phyloP scores from a whole-genome alignment of 2,329 filamentous ascomycete species.

The Neodidymelliopsis sp. region DNA sequence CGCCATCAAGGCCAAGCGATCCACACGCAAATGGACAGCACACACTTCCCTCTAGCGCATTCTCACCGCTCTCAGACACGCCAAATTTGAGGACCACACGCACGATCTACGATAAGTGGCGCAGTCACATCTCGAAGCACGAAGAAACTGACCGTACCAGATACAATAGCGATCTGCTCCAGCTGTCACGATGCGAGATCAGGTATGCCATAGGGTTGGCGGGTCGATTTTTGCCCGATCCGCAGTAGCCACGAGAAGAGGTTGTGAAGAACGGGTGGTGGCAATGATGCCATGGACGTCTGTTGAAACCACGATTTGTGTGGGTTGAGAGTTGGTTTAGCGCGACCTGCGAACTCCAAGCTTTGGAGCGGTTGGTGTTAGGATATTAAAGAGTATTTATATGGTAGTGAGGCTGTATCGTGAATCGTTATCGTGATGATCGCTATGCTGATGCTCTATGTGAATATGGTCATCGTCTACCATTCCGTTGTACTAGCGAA shows the following conservation, averaged over 20 bases:
- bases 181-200: conserved; percentile 22
- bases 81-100: neutral
- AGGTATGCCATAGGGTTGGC: conserved; percentile 11
- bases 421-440: conserved; percentile 12
- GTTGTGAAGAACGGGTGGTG: neutral
- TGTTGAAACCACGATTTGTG: no score
- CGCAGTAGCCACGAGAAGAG: neutral
- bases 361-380: no score
- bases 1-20: no score
- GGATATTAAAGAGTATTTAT: neutral
- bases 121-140: neutral
- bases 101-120: conserved; percentile 11
- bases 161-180: conserved; percentile 21
- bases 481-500: neutral
- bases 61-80: no score
- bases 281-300: neutral
- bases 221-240: conserved; percentile 16
- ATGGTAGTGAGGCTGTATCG: neutral
- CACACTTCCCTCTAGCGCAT: neutral
- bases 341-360: no score
- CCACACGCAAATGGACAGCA: neutral
- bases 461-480: neutral
- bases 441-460: conserved; percentile 7
- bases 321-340: no score
- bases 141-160: neutral